Percentiles rank a stretch among this genome's conserved stretches.
phyloP scores from a whole-genome alignment of 2,329 filamentous ascomycete species.

The Zymoseptoria crescenta region DNA sequence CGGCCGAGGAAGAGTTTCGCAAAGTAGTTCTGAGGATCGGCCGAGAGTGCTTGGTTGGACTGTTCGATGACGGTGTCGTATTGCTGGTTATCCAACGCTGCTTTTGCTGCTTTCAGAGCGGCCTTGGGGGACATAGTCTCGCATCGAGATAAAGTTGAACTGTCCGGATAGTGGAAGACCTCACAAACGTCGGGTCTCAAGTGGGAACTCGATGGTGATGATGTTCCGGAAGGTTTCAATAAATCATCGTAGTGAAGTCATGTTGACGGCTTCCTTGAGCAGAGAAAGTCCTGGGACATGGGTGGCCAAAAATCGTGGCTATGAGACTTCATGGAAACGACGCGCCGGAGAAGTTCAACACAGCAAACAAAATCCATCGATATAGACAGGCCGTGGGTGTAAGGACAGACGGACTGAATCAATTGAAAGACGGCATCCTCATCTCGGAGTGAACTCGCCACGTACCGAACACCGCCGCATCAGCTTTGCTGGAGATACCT shows the following conservation, averaged over 20 bases:
- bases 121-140: slow-evolving; percentile 34
- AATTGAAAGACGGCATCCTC: too few species aligned
- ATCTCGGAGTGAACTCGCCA: background rate
- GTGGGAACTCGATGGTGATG: background rate
- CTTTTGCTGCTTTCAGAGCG: slow-evolving; percentile 71
- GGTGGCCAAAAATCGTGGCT: background rate
- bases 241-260: background rate
- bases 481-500: background rate
- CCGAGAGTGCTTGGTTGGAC: slow-evolving; percentile 59
- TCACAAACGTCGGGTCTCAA: background rate
- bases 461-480: background rate
- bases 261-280: background rate
- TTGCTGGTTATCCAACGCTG: slow-evolving; percentile 68
- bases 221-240: background rate
- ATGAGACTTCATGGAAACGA: background rate
- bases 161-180: background rate
- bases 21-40: slow-evolving; percentile 73
- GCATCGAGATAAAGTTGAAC: slow-evolving; percentile 1
- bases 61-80: slow-evolving; percentile 68
- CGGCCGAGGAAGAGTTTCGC: slow-evolving; percentile 84
- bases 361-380: background rate
- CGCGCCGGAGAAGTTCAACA: background rate
- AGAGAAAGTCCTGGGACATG: background rate
- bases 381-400: too few species aligned
- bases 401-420: too few species aligned